Conservation (phyloP, 202 grass and related monocot species). For the Zizania palustris region DNA sequence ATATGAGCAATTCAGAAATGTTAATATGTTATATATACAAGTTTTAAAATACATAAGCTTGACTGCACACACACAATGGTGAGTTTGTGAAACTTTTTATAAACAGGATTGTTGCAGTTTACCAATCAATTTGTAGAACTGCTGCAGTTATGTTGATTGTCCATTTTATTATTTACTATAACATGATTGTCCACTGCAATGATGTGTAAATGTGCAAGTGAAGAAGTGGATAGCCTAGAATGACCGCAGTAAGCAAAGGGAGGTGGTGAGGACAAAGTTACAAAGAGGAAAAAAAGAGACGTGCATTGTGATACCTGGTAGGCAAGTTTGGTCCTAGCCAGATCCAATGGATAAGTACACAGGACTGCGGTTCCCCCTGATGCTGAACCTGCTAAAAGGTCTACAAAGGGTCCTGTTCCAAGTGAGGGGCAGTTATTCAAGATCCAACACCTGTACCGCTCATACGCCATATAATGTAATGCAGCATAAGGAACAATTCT, state of each 20-base stretch:
- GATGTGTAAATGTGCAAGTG: constrained; percentile 4
- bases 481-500: constrained; percentile 95
- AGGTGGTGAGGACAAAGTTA: background rate
- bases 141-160: background rate
- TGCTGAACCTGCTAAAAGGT: constrained; percentile 90
- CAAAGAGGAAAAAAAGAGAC: background rate
- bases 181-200: background rate
- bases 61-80: background rate
- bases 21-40: background rate
- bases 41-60: background rate
- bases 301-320: constrained; percentile 64
- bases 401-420: constrained; percentile 73
- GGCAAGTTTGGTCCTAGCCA: constrained; percentile 92
- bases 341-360: constrained; percentile 94
- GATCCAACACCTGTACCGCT: constrained; percentile 87
- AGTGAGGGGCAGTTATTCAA: constrained; percentile 81
- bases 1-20: background rate
- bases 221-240: constrained; percentile 3
- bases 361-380: constrained; percentile 92
- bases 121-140: background rate
- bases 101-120: background rate
- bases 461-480: constrained; percentile 94
- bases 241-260: background rate
- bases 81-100: background rate
- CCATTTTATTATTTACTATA: background rate